Conservation (phyloP, 179 eudicot species). For the Carnegiea gigantea region DNA sequence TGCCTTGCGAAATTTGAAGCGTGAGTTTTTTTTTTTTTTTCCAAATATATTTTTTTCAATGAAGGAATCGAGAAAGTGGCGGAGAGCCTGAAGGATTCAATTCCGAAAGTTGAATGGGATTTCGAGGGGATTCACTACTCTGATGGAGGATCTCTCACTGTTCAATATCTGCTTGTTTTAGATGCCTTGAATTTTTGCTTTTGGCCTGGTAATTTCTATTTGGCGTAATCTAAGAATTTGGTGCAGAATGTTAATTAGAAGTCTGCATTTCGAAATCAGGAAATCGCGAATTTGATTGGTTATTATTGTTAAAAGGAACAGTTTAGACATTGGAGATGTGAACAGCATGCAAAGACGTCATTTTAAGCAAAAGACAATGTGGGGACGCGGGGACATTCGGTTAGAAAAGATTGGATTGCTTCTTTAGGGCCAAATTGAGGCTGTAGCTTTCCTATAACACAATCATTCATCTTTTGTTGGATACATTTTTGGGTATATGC, state of each 20-base stretch:
- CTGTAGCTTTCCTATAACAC: no score
- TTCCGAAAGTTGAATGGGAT: constrained; percentile 85
- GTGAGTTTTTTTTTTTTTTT: not conserved
- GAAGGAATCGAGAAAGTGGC: constrained; percentile 75
- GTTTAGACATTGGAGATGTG: no score
- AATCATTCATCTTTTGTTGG: no score
- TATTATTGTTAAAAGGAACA: no score
- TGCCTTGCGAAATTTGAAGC: not conserved
- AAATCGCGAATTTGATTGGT: no score
- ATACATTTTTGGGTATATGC: no score
- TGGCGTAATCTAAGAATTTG: not conserved
- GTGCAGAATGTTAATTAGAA: not conserved
- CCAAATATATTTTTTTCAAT: not conserved
- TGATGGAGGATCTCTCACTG: constrained; percentile 70
- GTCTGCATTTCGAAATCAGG: no score
- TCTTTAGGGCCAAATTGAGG: no score
- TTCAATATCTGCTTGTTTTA: constrained; percentile 70
- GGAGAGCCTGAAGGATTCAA: constrained; percentile 48
- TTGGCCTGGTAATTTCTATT: constrained; percentile 58
- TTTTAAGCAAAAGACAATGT: no score
- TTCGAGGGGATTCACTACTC: constrained; percentile 82
- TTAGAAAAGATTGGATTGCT: no score
- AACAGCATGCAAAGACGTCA: no score
- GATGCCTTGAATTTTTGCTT: constrained; percentile 77
- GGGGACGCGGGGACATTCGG: no score